These are phyloP conservation scores for Zhuliangozyma parablackwelliae DNA, from an alignment of 1,139 yeast species.

Conservation along the genomic window DNA sequence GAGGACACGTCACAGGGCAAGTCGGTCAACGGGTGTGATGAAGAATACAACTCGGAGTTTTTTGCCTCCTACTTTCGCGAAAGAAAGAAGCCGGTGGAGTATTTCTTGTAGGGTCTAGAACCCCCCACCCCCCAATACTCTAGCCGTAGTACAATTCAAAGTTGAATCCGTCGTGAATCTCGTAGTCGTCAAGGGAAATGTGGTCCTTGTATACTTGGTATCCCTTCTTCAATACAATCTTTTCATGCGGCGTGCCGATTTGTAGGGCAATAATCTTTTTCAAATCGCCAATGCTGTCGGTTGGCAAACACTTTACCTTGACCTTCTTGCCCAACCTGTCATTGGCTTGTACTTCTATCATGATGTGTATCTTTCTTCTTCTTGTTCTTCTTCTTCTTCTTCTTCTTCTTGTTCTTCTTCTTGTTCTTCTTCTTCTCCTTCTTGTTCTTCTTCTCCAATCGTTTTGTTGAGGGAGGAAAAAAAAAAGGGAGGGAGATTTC, in stretches of 20 bases:
- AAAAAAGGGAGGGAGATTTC: background rate
- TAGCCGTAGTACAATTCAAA: slow-evolving; percentile 74
- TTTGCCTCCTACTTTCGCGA: slow-evolving; percentile 19
- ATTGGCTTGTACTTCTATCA: slow-evolving; percentile 32
- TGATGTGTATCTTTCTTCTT: slow-evolving; percentile 4
- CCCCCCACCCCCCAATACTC: slow-evolving; percentile 1
- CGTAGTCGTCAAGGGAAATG: slow-evolving; percentile 86
- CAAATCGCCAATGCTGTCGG: slow-evolving; percentile 88
- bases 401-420: background rate
- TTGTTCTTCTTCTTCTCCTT: background rate
- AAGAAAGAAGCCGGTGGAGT: slow-evolving; percentile 55
- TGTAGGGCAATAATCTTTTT: slow-evolving; percentile 81
- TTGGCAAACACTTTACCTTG: slow-evolving; percentile 77
- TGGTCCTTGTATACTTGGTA: slow-evolving; percentile 83
- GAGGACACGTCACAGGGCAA: slow-evolving; percentile 41
- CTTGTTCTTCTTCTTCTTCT: background rate
- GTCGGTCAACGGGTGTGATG: slow-evolving; percentile 33
- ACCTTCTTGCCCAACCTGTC: slow-evolving; percentile 82
- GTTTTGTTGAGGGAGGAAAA: no score
- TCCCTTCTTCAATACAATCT: slow-evolving; percentile 66
- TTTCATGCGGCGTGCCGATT: slow-evolving; percentile 69
- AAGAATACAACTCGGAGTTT: slow-evolving; percentile 15
- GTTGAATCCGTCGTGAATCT: slow-evolving; percentile 84
- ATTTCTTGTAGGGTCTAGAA: slow-evolving; percentile 46
- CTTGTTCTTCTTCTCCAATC: background rate